Conservation (phyloP, 2,329 filamentous ascomycete species). For the Sarocladium strictum region DNA sequence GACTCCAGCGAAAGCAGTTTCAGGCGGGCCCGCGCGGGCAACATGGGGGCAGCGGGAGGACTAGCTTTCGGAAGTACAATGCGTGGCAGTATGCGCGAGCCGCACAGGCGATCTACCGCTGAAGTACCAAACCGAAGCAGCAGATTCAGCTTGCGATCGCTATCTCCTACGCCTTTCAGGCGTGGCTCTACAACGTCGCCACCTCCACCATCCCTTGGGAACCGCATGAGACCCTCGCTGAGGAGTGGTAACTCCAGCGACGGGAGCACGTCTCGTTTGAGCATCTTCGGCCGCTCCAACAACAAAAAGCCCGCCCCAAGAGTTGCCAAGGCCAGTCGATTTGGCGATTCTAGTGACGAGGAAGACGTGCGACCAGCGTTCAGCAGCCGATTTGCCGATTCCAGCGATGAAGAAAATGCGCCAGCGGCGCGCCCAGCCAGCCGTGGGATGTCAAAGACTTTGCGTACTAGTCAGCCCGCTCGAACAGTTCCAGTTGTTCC, state of each 20-base stretch:
- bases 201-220: constrained; percentile 24
- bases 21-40: constrained; percentile 51
- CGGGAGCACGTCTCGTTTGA: constrained; percentile 29
- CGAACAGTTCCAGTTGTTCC: constrained; percentile 27
- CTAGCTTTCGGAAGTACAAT: constrained; percentile 69
- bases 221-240: constrained; percentile 39
- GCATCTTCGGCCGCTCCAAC: constrained; percentile 33
- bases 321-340: constrained; percentile 39
- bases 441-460: constrained; percentile 24
- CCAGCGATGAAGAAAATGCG: constrained; percentile 59
- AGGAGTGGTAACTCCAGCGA: constrained; percentile 33
- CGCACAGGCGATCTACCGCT: constrained; percentile 22
- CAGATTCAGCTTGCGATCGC: constrained; percentile 63
- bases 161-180: constrained; percentile 58
- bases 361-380: constrained; percentile 35
- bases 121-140: constrained; percentile 31
- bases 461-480: constrained; percentile 20
- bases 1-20: constrained; percentile 79
- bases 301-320: constrained; percentile 35
- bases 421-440: constrained; percentile 15
- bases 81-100: constrained; percentile 38
- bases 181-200: constrained; percentile 32
- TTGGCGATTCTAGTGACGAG: constrained; percentile 60
- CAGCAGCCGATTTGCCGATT: constrained; percentile 61
- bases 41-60: constrained; percentile 27